These are phyloP conservation scores for Cymbidium sinense DNA, from an alignment of 106 monocot species.

Conservation along the genomic window DNA sequence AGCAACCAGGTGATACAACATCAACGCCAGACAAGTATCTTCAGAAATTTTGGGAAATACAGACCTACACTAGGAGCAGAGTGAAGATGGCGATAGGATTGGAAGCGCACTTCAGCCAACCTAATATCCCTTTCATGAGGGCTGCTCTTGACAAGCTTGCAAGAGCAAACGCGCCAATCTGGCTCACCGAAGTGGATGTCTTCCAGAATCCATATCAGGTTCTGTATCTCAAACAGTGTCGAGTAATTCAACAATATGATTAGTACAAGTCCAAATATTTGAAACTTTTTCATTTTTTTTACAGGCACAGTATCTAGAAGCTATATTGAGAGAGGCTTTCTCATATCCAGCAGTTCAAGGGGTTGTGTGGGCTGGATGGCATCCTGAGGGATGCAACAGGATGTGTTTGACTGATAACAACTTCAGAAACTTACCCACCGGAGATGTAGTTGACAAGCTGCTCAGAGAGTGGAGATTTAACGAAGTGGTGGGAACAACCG, in stretches of 20 bases:
- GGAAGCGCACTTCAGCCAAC: conserved; percentile 52
- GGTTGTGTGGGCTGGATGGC: conserved; percentile 75
- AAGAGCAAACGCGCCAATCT: conserved; percentile 40
- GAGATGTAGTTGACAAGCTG: conserved; percentile 70
- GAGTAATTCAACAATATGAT: neutral
- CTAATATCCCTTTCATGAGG: conserved; percentile 68
- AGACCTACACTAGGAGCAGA: conserved; percentile 5
- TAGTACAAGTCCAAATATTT: too few species aligned
- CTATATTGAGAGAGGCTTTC: conserved; percentile 63
- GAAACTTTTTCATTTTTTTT: neutral
- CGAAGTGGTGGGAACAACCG: conserved; percentile 16
- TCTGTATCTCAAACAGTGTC: neutral
- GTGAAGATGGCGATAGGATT: conserved; percentile 52
- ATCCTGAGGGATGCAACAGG: conserved; percentile 36
- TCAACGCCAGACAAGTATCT: conserved; percentile 42
- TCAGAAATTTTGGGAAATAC: conserved; percentile 43
- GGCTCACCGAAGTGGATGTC: conserved; percentile 87
- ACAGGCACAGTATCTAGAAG: conserved; percentile 52
- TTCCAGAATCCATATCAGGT: conserved; percentile 30
- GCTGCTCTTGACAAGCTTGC: conserved; percentile 60
- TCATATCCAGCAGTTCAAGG: conserved; percentile 67
- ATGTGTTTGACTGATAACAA: conserved; percentile 83
- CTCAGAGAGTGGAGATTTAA: conserved; percentile 39
- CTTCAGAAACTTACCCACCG: conserved; percentile 64
- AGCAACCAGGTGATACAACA: conserved; percentile 28